Conservation (phyloP, 305 asterid genomes). For the Caryopteris hybrid region DNA sequence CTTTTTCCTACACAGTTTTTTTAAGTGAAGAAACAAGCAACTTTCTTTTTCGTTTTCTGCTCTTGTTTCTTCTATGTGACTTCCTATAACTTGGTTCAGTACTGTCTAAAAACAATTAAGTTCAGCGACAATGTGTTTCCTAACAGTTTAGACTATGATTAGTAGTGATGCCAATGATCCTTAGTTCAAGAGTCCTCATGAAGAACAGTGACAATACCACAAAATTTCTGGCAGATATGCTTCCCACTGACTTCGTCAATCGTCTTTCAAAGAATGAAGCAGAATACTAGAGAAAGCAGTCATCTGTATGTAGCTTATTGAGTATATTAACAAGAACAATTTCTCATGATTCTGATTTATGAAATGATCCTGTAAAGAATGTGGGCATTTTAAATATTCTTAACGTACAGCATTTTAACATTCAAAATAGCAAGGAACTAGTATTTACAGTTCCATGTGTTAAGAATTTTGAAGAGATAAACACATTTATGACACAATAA, state of each 20-base stretch:
- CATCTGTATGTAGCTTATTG: background rate
- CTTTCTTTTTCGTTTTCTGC: background rate
- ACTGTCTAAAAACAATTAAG: background rate
- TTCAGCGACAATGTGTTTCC: background rate
- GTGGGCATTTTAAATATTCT: no score
- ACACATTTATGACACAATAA: background rate
- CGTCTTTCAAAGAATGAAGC: background rate
- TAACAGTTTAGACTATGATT: background rate
- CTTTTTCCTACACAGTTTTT: background rate
- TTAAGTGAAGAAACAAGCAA: background rate
- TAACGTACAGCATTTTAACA: background rate
- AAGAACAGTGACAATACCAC: no score
- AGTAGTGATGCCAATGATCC: background rate
- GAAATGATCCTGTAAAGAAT: background rate
- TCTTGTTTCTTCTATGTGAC: background rate
- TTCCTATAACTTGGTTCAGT: no score
- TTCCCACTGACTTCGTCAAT: no score
- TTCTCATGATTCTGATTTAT: background rate
- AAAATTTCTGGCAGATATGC: no score
- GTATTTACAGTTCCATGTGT: background rate
- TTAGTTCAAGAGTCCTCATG: background rate
- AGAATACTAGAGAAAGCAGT: background rate
- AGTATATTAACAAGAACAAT: background rate
- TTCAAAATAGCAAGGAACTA: no score
- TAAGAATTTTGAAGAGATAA: background rate